Evolutionary conservation across 1,284 basidiomycete species (phyloP), one percentile per base, ranked within the genome.

Genomic region (Boletus hoseneyae): DNA sequence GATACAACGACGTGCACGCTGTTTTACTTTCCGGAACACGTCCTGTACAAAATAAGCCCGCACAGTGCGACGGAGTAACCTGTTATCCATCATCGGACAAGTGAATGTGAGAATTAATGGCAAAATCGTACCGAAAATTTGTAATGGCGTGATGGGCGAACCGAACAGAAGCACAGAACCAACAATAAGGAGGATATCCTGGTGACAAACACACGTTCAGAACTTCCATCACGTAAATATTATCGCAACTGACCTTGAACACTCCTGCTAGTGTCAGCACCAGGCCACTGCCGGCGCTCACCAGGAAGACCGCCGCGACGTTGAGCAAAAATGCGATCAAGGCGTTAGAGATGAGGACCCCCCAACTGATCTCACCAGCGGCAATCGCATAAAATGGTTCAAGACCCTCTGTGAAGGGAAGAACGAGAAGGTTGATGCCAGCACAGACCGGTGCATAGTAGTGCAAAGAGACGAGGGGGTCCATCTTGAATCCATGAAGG

Each of bases 371-470:
- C 34, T 54, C 37, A 1, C 61, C 60, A 19, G 60, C 57, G 15
- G 59, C 57, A n/a, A 63, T 51, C 15, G 60, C 63, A 64, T 84
- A 85, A 75, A 97, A 93, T 0, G 95, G 95, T 49, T 79, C 87
- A 19, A 95, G 72, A 8, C 95, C 94, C 71, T 97, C 94, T 1
- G 88, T 90, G 72, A 97, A 89, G 23, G 93, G 90, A 25, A 97
- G 70, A 51, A 95, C 75, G 49, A 79, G 65, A 33, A 92, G 78
- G 72, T 97, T 98, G 75, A 98, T 88, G 53, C 78, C 69, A 2
- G 95, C 94, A 68, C 96, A 98, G 48, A 98, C 90, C n/a, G 92
- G 92, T 9, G 92, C 92, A 68, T 93, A 95, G 77, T 97, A 98
- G 75, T 97, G 92, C 49, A 98, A 75, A 30, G 93, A 97, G 23